Evolutionary conservation across 768 basidiomycete species (phyloP), one percentile per base, ranked within the genome.

Genomic region (Hebeloma cylindrosporum): DNA sequence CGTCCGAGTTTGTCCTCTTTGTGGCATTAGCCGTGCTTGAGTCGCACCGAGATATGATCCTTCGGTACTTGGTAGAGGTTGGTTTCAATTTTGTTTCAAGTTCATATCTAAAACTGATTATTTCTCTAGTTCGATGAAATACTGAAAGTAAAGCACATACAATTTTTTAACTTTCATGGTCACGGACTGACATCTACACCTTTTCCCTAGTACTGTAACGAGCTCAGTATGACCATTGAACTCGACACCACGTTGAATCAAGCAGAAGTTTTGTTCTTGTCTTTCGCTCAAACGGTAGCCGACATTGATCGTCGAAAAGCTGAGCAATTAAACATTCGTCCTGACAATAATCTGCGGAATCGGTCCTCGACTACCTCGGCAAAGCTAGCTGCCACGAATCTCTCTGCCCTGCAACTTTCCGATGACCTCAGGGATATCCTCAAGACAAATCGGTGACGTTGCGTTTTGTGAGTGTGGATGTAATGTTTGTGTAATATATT

Each of bases 161-260:
- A 40, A 4, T 7, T 40, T 25, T 41, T 37, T 18, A 17, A 6
- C 33, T 32, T 13, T 16, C 20, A 29, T 11, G 30, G 37, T 8
- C 36, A 17, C 33, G 42, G 25, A 43, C 27, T 30, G 20, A 26
- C 20, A 9, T n/a, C n/a, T 14, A 38, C 29, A 13, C 25, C 14
- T 44, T 36, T 28, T 29, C n/a, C 32, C 25, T 53, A 87, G 84
- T 96, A 94, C 57, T 91, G 89, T 71, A 95, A 94, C 59, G 91
- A 95, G 56, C 80, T 95, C 50, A 90, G 87, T 66, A 92, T 92
- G 85, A 91, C 93, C 40, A 95, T 99, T 54, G 96, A 98, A 62
- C 79, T 98, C n/a, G 88, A 96, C 62, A 82, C 85, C 1, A 95
- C 96, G 14, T 78, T 99, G 7, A 87, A 92, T 0, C 96, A 98